phyloP scores from a whole-genome alignment of 768 basidiomycete species.

The Rhodotorula babjevae region DNA sequence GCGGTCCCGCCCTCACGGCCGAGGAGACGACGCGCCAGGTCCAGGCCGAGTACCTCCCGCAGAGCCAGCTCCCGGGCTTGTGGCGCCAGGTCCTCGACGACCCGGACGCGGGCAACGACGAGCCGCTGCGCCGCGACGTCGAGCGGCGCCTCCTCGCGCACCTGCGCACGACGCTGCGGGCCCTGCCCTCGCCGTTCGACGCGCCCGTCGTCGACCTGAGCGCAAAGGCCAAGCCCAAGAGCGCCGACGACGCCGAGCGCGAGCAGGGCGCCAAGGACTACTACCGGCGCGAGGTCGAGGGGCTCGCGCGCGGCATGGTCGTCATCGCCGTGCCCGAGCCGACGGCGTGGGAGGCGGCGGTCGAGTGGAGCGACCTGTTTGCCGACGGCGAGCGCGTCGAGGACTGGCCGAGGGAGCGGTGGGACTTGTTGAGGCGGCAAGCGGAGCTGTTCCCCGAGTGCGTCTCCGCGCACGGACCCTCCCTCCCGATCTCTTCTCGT shows the following conservation, averaged over 20 bases:
- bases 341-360: conserved; percentile 69
- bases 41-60: conserved; percentile 41
- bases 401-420: conserved; percentile 57
- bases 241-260: conserved; percentile 30
- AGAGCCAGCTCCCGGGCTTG: conserved; percentile 59
- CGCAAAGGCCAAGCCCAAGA: conserved; percentile 49
- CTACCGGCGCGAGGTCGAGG: conserved; percentile 62
- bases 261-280: conserved; percentile 42
- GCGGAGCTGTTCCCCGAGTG: conserved; percentile 61
- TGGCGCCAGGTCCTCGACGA: conserved; percentile 80
- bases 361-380: conserved; percentile 69
- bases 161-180: conserved; percentile 59
- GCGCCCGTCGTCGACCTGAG: conserved; percentile 30
- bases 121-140: conserved; percentile 62
- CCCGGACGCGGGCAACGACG: conserved; percentile 64
- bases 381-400: conserved; percentile 61
- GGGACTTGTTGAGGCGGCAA: conserved; percentile 55
- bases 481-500: not conserved
- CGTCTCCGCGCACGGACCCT: not conserved
- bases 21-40: conserved; percentile 43
- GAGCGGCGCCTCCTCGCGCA: conserved; percentile 71
- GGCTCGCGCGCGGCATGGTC: conserved; percentile 68
- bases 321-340: conserved; percentile 72
- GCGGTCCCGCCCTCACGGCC: conserved; percentile 43
- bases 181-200: conserved; percentile 54